Conservation (phyloP, 148 eudicot species). For the Drosera capensis region DNA sequence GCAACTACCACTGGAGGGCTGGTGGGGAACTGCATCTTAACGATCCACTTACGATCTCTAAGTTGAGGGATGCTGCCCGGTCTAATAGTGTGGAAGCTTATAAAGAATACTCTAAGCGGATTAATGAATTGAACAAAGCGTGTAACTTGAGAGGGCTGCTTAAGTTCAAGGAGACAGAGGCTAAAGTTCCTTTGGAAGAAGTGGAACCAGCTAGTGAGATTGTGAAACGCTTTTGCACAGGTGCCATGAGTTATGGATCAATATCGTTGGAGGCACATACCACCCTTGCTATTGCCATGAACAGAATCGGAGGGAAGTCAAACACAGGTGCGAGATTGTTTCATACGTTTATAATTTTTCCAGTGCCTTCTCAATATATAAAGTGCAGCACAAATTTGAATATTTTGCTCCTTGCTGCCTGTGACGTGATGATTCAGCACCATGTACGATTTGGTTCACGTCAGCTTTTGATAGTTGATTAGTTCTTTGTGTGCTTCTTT, state of each 20-base stretch:
- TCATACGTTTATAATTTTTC: too few relatives aligned
- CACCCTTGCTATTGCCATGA: conserved; percentile 92
- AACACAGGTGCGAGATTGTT: conserved; percentile 59
- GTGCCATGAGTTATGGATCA: conserved; percentile 99
- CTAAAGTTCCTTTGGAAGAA: conserved; percentile 66
- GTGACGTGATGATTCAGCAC: too few relatives aligned
- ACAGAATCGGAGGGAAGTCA: conserved; percentile 91
- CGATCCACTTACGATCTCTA: conserved; percentile 92
- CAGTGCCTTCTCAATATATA: too few relatives aligned
- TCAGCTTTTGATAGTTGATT: not conserved
- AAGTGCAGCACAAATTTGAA: too few relatives aligned
- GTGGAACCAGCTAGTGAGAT: conserved; percentile 94
- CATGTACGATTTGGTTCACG: too few relatives aligned
- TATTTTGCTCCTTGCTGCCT: too few relatives aligned
- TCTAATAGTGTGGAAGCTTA: conserved; percentile 90
- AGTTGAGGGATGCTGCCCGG: conserved; percentile 88
- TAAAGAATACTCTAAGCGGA: conserved; percentile 73
- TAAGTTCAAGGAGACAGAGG: conserved; percentile 57
- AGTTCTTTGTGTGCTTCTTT: conserved; percentile 4
- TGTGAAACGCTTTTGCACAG: conserved; percentile 93
- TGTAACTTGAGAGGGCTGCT: conserved; percentile 90
- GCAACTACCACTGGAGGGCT: conserved; percentile 98
- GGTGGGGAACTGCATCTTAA: conserved; percentile 90
- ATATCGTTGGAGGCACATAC: conserved; percentile 93
- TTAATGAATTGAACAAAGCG: conserved; percentile 70